Evolutionary conservation across 768 basidiomycete species (phyloP).

Genomic region (Paxillus involutus): DNA sequence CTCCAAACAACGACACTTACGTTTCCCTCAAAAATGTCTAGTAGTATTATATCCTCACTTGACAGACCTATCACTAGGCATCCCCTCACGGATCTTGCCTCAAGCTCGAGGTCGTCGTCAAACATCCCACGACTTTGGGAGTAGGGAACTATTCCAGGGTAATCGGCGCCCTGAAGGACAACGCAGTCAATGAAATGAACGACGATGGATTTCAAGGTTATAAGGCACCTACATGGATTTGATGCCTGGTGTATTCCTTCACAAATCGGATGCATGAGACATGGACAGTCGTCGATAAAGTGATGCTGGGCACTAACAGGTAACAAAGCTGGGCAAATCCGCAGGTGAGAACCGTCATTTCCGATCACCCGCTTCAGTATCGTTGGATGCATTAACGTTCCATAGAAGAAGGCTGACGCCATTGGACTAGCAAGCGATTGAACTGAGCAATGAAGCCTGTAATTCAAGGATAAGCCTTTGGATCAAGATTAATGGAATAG

Average conservation of each 20-base stretch:
- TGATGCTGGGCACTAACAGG: constrained; percentile 44
- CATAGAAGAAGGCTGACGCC: constrained; percentile 78
- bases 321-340: constrained; percentile 73
- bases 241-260: constrained; percentile 80
- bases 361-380: constrained; percentile 77
- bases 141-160: constrained; percentile 79
- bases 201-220: background rate
- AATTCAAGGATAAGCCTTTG: background rate
- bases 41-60: constrained; percentile 53
- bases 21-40: constrained; percentile 84
- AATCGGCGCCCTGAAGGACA: constrained; percentile 58
- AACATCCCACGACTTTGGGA: constrained; percentile 48
- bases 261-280: background rate
- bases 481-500: too few species aligned
- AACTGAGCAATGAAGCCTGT: too few species aligned
- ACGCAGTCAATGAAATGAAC: constrained; percentile 3
- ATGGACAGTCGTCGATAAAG: background rate
- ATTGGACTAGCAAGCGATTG: constrained; percentile 13
- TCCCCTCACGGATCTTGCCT: constrained; percentile 76
- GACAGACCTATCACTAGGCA: constrained; percentile 76
- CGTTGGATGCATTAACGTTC: constrained; percentile 85
- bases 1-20: constrained; percentile 40
- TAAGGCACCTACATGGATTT: constrained; percentile 53
- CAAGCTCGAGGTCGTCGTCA: constrained; percentile 46
- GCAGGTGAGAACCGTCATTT: constrained; percentile 61